Conservation (phyloP, 2,329 filamentous ascomycete genomes). For the Pochonia chlamydosporia region DNA sequence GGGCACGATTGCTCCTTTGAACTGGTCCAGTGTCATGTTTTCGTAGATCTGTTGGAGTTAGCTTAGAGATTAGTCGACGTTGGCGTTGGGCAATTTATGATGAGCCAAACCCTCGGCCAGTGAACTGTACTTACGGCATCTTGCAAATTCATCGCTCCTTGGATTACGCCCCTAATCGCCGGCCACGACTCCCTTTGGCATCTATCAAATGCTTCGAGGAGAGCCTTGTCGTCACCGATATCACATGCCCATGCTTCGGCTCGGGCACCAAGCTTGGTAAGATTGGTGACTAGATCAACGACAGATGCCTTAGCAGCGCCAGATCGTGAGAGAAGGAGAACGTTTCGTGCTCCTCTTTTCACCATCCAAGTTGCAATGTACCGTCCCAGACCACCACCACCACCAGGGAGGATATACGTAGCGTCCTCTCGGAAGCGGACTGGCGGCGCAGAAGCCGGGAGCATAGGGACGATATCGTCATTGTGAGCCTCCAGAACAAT, state of each 20-base stretch:
- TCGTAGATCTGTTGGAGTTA: conserved; percentile 27
- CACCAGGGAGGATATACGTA: too few relatives aligned
- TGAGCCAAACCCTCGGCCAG: too few relatives aligned
- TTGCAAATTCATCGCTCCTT: conserved; percentile 37
- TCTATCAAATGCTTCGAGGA: conserved; percentile 20
- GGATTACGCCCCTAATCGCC: conserved; percentile 36
- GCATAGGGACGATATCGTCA: conserved; percentile 19
- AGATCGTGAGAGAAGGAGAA: too few relatives aligned
- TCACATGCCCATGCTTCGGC: conserved; percentile 31
- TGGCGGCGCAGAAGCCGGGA: conserved; percentile 41
- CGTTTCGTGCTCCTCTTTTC: too few relatives aligned
- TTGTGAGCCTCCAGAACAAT: neutral
- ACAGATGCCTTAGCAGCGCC: too few relatives aligned
- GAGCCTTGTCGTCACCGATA: conserved; percentile 32
- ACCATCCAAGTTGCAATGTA: too few relatives aligned
- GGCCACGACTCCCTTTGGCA: conserved; percentile 16
- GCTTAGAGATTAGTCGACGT: too few relatives aligned
- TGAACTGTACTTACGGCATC: too few relatives aligned
- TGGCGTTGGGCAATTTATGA: too few relatives aligned
- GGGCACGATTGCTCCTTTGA: conserved; percentile 38
- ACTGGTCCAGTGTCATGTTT: conserved; percentile 46
- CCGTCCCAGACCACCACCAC: too few relatives aligned
- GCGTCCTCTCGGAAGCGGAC: conserved; percentile 28
- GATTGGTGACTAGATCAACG: too few relatives aligned
- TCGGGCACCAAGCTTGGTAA: too few relatives aligned